Conservation (phyloP, 169 alveolate species). For the Eimeria tenella region DNA sequence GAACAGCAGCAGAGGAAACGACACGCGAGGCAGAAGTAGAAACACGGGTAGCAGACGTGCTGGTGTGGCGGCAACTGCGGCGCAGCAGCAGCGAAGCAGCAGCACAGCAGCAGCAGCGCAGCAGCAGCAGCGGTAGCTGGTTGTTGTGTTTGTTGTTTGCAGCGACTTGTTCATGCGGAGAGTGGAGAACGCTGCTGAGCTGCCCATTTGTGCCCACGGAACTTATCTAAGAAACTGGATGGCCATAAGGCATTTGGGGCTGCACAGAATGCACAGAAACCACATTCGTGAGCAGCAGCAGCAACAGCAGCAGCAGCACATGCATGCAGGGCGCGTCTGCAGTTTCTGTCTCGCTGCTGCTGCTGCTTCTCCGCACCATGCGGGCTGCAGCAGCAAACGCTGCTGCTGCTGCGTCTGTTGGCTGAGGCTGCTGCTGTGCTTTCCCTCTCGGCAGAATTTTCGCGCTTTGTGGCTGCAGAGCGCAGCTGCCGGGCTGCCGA, state of each 20-base stretch:
- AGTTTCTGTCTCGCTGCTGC: not conserved
- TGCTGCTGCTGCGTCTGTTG: not conserved
- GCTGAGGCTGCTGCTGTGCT: not conserved
- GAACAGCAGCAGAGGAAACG: not conserved
- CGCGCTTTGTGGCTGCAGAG: not conserved
- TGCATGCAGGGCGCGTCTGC: not conserved
- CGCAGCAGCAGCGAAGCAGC: too few relatives aligned
- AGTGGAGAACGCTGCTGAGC: slow-evolving; percentile 18
- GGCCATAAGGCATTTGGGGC: slow-evolving; percentile 50
- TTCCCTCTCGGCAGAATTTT: not conserved
- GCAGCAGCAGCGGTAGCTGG: too few relatives aligned
- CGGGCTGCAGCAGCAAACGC: not conserved
- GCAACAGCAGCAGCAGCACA: slow-evolving; percentile 32
- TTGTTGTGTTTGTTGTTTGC: not conserved
- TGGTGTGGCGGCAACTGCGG: slow-evolving; percentile 19
- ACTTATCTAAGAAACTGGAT: slow-evolving; percentile 65
- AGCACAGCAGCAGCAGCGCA: too few relatives aligned
- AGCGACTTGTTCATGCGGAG: slow-evolving; percentile 60
- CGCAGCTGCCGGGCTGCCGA: not conserved
- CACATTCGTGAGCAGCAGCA: slow-evolving; percentile 69
- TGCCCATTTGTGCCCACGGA: slow-evolving; percentile 70
- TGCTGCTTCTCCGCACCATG: not conserved
- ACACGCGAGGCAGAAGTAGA: slow-evolving; percentile 7
- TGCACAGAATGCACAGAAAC: slow-evolving; percentile 74
- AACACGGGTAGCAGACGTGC: not conserved